Evolutionary conservation across 345 rosid species (phyloP).

Genomic region (Moricandia arvensis): DNA sequence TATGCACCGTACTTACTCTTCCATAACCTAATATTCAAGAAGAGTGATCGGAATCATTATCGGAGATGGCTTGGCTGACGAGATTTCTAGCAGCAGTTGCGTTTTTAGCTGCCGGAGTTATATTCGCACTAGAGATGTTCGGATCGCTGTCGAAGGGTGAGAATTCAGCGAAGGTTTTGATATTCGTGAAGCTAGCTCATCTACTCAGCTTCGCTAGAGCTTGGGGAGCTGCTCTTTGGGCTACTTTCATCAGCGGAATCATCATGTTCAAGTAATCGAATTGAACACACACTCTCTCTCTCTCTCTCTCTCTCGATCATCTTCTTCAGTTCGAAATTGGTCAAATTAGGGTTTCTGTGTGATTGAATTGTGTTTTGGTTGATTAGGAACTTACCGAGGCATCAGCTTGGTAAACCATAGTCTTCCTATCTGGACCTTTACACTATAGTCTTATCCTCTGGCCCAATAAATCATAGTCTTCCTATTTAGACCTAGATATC

Average conservation of each 20-base stretch:
- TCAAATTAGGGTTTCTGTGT: too few relatives aligned
- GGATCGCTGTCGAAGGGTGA: conserved; percentile 60
- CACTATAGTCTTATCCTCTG: too few relatives aligned
- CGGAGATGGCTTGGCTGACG: conserved; percentile 77
- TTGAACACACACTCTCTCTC: too few relatives aligned
- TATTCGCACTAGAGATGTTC: conserved; percentile 85
- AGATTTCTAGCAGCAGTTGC: conserved; percentile 69
- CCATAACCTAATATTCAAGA: too few relatives aligned
- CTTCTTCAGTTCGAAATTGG: too few relatives aligned
- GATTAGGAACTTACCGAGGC: conserved; percentile 82
- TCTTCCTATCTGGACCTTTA: too few relatives aligned
- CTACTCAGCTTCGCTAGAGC: conserved; percentile 90
- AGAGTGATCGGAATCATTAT: conserved; percentile 22
- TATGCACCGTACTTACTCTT: too few relatives aligned
- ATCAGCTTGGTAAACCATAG: conserved; percentile 93
- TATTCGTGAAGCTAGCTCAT: conserved; percentile 76
- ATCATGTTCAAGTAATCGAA: conserved; percentile 96
- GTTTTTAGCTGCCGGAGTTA: conserved; percentile 70
- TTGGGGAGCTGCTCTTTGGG: conserved; percentile 98
- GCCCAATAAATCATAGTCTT: too few relatives aligned
- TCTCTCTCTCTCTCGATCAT: background rate
- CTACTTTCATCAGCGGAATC: conserved; percentile 98
- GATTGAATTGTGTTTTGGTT: background rate
- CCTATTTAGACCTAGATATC: too few relatives aligned
- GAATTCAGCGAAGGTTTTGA: conserved; percentile 43